Percentiles rank a stretch among this genome's conserved stretches.
Conservation (phyloP, 1,284 basidiomycete genomes). For the Xerocomus amazonicus region DNA sequence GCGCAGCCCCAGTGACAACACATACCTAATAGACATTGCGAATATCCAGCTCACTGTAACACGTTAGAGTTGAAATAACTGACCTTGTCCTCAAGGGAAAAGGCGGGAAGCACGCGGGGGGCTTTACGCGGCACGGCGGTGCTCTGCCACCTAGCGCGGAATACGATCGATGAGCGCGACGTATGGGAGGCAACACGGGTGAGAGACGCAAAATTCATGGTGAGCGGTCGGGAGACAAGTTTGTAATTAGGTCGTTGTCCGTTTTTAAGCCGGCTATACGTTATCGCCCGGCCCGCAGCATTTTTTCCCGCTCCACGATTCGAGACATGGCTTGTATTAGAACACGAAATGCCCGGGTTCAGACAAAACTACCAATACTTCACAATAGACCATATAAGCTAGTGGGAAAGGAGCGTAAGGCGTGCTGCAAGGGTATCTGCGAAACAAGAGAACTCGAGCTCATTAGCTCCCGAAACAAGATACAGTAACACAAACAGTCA, state of each 20-base stretch:
- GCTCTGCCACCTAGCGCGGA: constrained; percentile 27
- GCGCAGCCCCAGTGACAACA: constrained; percentile 91
- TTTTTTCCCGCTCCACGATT: constrained; percentile 6
- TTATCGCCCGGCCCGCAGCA: constrained; percentile 11
- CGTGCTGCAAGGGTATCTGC: constrained; percentile 30
- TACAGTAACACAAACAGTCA: constrained; percentile 28
- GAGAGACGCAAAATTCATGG: constrained; percentile 28
- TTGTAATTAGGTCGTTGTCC: constrained; percentile 5
- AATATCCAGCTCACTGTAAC: not conserved
- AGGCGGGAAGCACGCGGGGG: constrained; percentile 48
- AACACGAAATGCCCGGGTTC: constrained; percentile 21
- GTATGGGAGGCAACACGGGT: constrained; percentile 23
- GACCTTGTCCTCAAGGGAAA: constrained; percentile 71
- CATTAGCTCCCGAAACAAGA: constrained; percentile 23
- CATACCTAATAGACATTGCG: constrained; percentile 69
- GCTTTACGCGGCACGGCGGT: constrained; percentile 21
- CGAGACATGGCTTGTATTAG: constrained; percentile 24
- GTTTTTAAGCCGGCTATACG: constrained; percentile 21
- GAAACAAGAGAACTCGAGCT: constrained; percentile 29
- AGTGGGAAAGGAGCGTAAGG: constrained; percentile 24
- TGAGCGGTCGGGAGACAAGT: constrained; percentile 5
- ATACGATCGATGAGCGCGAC: constrained; percentile 15
- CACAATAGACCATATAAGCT: constrained; percentile 37
- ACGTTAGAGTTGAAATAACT: not conserved
- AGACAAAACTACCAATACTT: constrained; percentile 27